Evolutionary conservation across 2,329 filamentous ascomycete species (phyloP), one percentile per base, ranked within the genome.

Genomic region (Ophiostoma ulmi): DNA sequence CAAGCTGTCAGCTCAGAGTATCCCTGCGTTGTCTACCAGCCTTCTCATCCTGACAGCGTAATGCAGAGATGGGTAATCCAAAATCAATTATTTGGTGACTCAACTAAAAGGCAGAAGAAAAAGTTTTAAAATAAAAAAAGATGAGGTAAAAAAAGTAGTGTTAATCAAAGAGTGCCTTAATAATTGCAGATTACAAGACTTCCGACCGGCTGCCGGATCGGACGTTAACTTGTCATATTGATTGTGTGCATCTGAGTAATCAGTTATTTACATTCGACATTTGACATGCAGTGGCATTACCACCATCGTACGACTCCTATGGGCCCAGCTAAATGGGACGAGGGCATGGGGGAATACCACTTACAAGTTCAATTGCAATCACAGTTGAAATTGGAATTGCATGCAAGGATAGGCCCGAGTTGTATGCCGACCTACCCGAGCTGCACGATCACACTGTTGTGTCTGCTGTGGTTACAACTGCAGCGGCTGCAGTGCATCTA

Each of bases 11-110:
- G 75, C 77, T 10, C 72, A 74, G 5, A 63, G 44, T 6, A 72
- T 81, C 39, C 76, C 78, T 11, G 78, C 77, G 0, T 74, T 80
- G 75, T 78, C 76, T 3, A 76, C 77, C 0, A 79, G 77, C 48
- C 73, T 81, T 22, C 67, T 80, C 1, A 75, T 81, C 7, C 69
- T 81, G 69, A 55, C 63, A 3, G 20, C n/a, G 1, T 67, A 68
- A 31, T 31, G 31, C 31, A 31, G 31, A 31, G 31, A 31, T 31
- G 31, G 31, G 31, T 31, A 4, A 31, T 31, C 31, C 31, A 31
- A 31, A 31, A 31, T 31, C 31, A 31, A 3, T 31, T 0, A 31
- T 0, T 31, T 31, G 31, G 31, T 31, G 31, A 31, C 31, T 31
- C 31, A 31, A 31, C 31, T 31, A 31, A 31, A 31, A 31, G 31